These are phyloP conservation scores for Citrullus mucosospermus DNA, from an alignment of 306 rosid genomes.

Conservation along the genomic window DNA sequence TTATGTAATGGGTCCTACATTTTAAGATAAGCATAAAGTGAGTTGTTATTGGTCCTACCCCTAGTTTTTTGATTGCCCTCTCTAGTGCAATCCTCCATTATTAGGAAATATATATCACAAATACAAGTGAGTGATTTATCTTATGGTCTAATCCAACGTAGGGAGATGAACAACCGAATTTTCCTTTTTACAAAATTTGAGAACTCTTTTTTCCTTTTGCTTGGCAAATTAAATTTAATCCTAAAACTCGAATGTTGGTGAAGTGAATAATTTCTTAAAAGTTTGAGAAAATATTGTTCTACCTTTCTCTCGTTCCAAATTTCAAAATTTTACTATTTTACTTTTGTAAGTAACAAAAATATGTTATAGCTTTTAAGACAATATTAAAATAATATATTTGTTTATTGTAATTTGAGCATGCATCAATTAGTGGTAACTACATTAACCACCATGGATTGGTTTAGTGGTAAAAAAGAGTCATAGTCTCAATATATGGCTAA, in stretches of 20 bases:
- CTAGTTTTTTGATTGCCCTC: neutral
- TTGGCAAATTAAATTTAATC: neutral
- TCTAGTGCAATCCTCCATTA: neutral
- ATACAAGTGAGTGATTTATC: neutral
- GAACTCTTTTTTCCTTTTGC: neutral
- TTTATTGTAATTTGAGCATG: neutral
- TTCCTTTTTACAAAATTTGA: no score
- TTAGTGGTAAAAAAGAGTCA: no score
- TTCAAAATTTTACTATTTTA: no score
- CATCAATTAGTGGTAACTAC: neutral
- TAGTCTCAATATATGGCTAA: no score
- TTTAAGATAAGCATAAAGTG: neutral
- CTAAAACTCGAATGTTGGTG: neutral
- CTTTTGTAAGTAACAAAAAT: no score
- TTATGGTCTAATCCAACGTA: neutral
- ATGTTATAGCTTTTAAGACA: no score
- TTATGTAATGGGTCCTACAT: neutral
- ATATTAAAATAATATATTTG: no score
- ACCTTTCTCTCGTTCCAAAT: no score
- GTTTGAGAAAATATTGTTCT: no score
- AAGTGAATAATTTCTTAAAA: no score
- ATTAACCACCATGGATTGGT: no score
- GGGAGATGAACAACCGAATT: neutral
- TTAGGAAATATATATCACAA: neutral
- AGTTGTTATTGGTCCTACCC: slow-evolving; percentile 2